Conservation (phyloP, 2,329 filamentous ascomycete species). For the Paecilomyces sp. region DNA sequence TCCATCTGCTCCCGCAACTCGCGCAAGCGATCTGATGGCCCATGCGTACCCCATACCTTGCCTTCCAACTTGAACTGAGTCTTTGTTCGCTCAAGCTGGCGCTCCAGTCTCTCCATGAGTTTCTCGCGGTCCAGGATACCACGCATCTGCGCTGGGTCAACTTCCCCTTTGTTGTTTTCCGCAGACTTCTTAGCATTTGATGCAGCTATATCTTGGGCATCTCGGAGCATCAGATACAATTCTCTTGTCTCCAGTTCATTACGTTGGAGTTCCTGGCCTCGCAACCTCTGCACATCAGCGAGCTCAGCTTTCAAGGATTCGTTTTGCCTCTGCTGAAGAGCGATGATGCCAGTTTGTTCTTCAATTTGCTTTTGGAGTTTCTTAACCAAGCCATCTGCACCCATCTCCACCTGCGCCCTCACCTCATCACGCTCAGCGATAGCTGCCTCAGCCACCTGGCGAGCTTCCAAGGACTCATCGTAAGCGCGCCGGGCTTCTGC, state of each 20-base stretch:
- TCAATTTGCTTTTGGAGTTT: slow-evolving; percentile 93
- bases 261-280: slow-evolving; percentile 84
- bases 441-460: slow-evolving; percentile 89
- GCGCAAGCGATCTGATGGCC: slow-evolving; percentile 84
- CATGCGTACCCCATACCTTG: slow-evolving; percentile 78
- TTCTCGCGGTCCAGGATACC: slow-evolving; percentile 89
- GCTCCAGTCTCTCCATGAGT: slow-evolving; percentile 89
- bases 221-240: slow-evolving; percentile 94
- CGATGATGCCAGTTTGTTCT: slow-evolving; percentile 84
- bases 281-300: slow-evolving; percentile 74
- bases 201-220: slow-evolving; percentile 92
- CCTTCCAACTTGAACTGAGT: slow-evolving; percentile 97
- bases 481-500: slow-evolving; percentile 86
- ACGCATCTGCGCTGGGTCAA: slow-evolving; percentile 70
- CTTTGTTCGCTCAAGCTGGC: slow-evolving; percentile 93
- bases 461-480: slow-evolving; percentile 83
- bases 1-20: slow-evolving; percentile 96
- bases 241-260: slow-evolving; percentile 96
- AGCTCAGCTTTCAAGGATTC: slow-evolving; percentile 86
- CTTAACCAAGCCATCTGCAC: slow-evolving; percentile 85
- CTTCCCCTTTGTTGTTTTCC: slow-evolving; percentile 48
- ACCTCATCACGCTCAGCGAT: slow-evolving; percentile 96
- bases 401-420: slow-evolving; percentile 78
- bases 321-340: slow-evolving; percentile 77
- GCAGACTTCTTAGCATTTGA: slow-evolving; percentile 63